Evolutionary conservation across 2,329 filamentous ascomycete genomes (phyloP), one percentile per base, ranked within the genome.

Genomic region (Hymenoscyphus linearis): DNA sequence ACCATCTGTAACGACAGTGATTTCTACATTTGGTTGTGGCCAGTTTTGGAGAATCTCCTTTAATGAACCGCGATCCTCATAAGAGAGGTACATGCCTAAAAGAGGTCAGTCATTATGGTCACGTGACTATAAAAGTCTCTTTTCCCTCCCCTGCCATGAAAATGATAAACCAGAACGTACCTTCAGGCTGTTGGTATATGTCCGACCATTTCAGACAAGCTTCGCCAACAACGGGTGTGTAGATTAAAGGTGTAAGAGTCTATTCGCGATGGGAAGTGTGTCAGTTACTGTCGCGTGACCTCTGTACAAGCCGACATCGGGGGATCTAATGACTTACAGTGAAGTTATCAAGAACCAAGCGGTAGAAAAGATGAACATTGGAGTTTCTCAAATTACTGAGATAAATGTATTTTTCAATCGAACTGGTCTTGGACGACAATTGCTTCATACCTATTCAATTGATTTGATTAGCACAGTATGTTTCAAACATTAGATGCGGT

Each of bases 191-290:
- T 67, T 86, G 85, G 76, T 87, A 90, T 71, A 90, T 87, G 71
- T 90, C 85, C 59, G 86, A 88, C 87, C 87, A 90, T 76, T 83
- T 82, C 73, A 88, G 79, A 75, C 87, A 90, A 64, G 87, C 87
- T 73, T 90, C 87, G 67, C 87, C 87, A 64, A 90, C 82, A 63
- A 82, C 83, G 27, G 82, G 82, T 34, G 82, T 85, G 75, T 85
- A 85, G 65, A 85, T 83, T 63, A 84, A 74, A 63, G 82, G 82
- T 7, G 81, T 82, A 65, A 85, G 56, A 26, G 60, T 66, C 69
- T 69, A 40, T 34, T 4, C 57, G n/a, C 55, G n/a, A n/a, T n/a
- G n/a, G n/a, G n/a, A 57, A 25, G 57, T 54, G 37, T 55, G 52
- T 55, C 22, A 40, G n/a, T 52, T 62, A 60, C 62, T 57, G 4